Percentiles rank a stretch among this genome's conserved stretches.
Conservation (phyloP, 2,329 filamentous ascomycete genomes). For the Hypoxylon sp. region DNA sequence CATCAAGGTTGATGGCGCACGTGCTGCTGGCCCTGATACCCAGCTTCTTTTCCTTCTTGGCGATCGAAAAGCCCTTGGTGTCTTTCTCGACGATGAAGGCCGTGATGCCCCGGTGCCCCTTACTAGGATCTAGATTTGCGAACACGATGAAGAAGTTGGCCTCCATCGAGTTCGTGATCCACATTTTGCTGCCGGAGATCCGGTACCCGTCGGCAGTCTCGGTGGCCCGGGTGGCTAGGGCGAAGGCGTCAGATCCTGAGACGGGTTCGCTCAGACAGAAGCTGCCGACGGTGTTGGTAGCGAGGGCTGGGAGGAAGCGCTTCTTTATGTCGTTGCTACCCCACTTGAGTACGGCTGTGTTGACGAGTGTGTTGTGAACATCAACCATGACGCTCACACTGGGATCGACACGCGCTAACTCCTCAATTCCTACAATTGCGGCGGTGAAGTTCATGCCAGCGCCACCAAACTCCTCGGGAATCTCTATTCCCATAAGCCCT, state of each 20-base stretch:
- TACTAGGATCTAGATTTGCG: slow-evolving; percentile 91
- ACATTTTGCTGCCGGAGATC: slow-evolving; percentile 97
- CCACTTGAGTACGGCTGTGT: slow-evolving; percentile 91
- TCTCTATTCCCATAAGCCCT: slow-evolving; percentile 96
- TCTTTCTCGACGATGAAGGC: slow-evolving; percentile 96
- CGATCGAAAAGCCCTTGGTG: slow-evolving; percentile 90
- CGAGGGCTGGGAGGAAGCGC: slow-evolving; percentile 89
- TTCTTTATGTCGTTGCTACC: slow-evolving; percentile 83
- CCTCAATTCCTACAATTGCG: slow-evolving; percentile 96
- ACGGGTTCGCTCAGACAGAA: slow-evolving; percentile 95
- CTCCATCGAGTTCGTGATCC: slow-evolving; percentile 98
- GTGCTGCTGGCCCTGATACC: slow-evolving; percentile 96
- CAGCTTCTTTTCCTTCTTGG: slow-evolving; percentile 99
- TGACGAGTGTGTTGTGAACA: slow-evolving; percentile 98
- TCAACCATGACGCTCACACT: slow-evolving; percentile 96
- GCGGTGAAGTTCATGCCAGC: slow-evolving; percentile 99
- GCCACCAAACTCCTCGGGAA: slow-evolving; percentile 96
- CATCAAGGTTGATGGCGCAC: slow-evolving; percentile 97
- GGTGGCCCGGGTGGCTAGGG: slow-evolving; percentile 89
- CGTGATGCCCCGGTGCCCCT: slow-evolving; percentile 97
- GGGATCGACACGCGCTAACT: slow-evolving; percentile 93
- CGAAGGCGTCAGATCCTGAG: slow-evolving; percentile 96
- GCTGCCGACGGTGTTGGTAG: slow-evolving; percentile 89
- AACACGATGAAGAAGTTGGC: slow-evolving; percentile 97
- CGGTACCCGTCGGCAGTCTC: slow-evolving; percentile 87